These are phyloP conservation scores for Lasiodiplodia hormozganensis DNA, from an alignment of 2,329 filamentous ascomycete species.

Conservation along the genomic window DNA sequence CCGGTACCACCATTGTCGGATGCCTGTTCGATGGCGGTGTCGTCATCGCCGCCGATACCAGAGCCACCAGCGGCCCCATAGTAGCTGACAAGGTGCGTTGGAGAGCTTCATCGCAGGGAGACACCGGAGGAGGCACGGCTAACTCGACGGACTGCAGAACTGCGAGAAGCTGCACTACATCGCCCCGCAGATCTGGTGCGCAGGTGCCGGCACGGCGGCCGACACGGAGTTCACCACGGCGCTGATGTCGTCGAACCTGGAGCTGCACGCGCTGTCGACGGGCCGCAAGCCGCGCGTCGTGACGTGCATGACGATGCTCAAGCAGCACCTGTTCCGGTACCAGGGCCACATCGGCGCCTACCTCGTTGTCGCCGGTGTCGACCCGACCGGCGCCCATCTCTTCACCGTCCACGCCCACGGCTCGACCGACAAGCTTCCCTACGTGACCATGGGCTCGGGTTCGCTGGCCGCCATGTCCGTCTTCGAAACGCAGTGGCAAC, in stretches of 20 bases:
- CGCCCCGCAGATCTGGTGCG: constrained; percentile 98
- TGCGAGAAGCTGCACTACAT: constrained; percentile 99
- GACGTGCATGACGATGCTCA: constrained; percentile 99
- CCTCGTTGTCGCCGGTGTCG: constrained; percentile 94
- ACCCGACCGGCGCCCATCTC: constrained; percentile 92
- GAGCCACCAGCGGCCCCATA: constrained; percentile 96
- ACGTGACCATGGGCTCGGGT: constrained; percentile 98
- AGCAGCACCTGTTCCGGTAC: constrained; percentile 98
- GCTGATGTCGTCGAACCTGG: constrained; percentile 97
- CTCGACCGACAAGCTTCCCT: constrained; percentile 97
- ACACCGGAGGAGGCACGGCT: constrained; percentile 31
- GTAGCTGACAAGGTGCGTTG: constrained; percentile 87
- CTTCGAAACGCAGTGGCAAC: constrained; percentile 96
- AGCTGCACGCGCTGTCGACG: constrained; percentile 94
- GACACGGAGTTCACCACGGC: constrained; percentile 99
- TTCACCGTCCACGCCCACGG: constrained; percentile 99
- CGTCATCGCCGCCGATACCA: constrained; percentile 97
- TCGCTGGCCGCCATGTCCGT: constrained; percentile 97
- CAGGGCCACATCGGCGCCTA: constrained; percentile 98
- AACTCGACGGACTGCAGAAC: constrained; percentile 65
- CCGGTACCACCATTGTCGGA: constrained; percentile 97
- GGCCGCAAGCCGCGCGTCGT: constrained; percentile 96
- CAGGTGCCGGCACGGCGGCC: constrained; percentile 94
- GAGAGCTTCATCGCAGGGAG: neutral
- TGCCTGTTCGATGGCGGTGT: constrained; percentile 97